Percentiles rank a stretch among this genome's conserved stretches.
Conservation (phyloP, 345 rosid species). For the Citrus maxima region DNA sequence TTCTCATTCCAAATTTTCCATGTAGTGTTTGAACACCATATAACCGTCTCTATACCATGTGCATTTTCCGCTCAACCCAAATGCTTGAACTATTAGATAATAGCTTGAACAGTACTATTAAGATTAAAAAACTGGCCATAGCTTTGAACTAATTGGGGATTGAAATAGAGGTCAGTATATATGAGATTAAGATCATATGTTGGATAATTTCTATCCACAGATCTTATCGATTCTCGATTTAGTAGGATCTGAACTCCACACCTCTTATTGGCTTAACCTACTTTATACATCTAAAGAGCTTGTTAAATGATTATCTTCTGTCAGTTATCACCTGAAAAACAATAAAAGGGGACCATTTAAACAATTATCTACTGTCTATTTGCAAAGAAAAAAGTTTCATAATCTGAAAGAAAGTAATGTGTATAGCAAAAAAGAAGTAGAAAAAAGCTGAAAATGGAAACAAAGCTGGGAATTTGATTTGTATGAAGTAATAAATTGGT, state of each 20-base stretch:
- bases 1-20: conserved; percentile 4
- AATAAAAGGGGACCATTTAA: not conserved
- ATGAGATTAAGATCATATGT: not conserved
- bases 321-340: not conserved
- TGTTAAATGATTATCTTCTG: not conserved
- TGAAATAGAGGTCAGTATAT: not conserved
- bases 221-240: not conserved
- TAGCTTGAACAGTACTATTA: not conserved
- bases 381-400: not conserved
- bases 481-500: not conserved
- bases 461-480: not conserved
- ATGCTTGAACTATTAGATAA: not conserved
- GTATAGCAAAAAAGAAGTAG: too few relatives aligned
- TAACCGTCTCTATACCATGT: not conserved
- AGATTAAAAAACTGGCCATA: not conserved
- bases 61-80: not conserved
- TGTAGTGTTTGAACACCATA: not conserved
- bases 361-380: not conserved
- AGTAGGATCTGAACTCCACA: not conserved
- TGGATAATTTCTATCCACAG: not conserved
- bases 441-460: not conserved
- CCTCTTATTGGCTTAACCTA: not conserved
- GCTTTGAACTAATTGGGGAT: not conserved
- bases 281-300: not conserved
- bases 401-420: not conserved